phyloP scores from a whole-genome alignment of 495 filamentous ascomycete species.

The Daldinia grandis region DNA sequence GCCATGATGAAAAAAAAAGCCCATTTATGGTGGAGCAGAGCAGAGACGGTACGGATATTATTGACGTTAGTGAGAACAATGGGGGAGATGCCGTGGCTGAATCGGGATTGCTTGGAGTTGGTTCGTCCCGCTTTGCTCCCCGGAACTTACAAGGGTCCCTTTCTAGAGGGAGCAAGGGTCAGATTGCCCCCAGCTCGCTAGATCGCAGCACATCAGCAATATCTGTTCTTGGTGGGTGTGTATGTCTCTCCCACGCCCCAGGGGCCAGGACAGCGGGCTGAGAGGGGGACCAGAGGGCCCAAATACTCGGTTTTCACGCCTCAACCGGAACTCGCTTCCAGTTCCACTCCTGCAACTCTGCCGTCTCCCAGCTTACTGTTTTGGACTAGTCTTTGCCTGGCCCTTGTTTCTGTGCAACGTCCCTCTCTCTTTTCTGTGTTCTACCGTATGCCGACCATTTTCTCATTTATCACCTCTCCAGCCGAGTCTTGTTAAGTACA shows the following conservation, averaged over 20 bases:
- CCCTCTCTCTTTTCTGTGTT: conserved; percentile 27
- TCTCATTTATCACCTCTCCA: conserved; percentile 40
- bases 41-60: conserved; percentile 47
- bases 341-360: conserved; percentile 44
- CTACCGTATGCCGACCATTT: conserved; percentile 32
- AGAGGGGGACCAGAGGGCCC: conserved; percentile 43
- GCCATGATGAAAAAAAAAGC: conserved; percentile 32
- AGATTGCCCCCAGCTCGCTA: conserved; percentile 41
- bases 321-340: conserved; percentile 45
- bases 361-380: conserved; percentile 41
- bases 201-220: conserved; percentile 40
- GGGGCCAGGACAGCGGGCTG: conserved; percentile 44
- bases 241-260: conserved; percentile 42
- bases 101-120: conserved; percentile 40
- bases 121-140: conserved; percentile 42
- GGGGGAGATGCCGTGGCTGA: conserved; percentile 42
- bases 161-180: conserved; percentile 24
- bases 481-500: conserved; percentile 25
- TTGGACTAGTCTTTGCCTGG: conserved; percentile 36
- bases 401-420: conserved; percentile 38
- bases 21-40: conserved; percentile 38
- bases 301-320: conserved; percentile 45
- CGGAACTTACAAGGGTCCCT: conserved; percentile 28
- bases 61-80: conserved; percentile 30
- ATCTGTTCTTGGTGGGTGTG: conserved; percentile 17